These are phyloP conservation scores for Xeromyces bisporus DNA, from an alignment of 495 filamentous ascomycete genomes.

Conservation along the genomic window DNA sequence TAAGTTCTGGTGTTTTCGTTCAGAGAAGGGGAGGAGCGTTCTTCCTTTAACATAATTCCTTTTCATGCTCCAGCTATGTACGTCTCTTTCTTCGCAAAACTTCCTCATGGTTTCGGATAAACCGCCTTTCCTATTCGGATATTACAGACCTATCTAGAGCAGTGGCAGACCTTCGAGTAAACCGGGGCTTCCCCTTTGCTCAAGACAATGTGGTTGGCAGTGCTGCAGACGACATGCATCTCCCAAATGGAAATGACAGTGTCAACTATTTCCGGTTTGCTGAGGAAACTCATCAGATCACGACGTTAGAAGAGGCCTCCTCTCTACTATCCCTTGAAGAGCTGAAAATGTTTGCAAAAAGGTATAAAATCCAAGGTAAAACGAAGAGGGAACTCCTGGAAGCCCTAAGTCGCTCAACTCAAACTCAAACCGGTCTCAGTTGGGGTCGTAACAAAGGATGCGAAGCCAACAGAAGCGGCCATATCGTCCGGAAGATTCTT, in stretches of 20 bases:
- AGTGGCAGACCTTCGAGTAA: constrained; percentile 36
- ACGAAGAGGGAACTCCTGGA: constrained; percentile 69
- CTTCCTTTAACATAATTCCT: no score
- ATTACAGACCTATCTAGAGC: constrained; percentile 55
- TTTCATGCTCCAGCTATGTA: constrained; percentile 48
- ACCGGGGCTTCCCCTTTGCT: constrained; percentile 24
- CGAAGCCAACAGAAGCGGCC: constrained; percentile 34
- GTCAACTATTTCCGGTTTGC: constrained; percentile 53
- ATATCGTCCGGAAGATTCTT: constrained; percentile 63
- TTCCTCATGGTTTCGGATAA: constrained; percentile 80
- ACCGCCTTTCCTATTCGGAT: constrained; percentile 61
- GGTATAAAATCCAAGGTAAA: constrained; percentile 73
- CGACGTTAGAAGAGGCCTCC: constrained; percentile 70
- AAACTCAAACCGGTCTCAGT: constrained; percentile 52
- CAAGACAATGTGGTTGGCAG: constrained; percentile 16
- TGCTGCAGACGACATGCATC: constrained; percentile 24
- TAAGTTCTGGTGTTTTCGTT: constrained; percentile 27
- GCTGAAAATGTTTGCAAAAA: constrained; percentile 68
- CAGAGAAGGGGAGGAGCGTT: no score
- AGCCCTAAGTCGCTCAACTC: constrained; percentile 52
- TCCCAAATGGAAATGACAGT: constrained; percentile 31
- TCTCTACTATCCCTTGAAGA: constrained; percentile 70
- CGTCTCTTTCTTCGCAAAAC: constrained; percentile 89
- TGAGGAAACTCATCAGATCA: constrained; percentile 57
- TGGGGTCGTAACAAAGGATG: constrained; percentile 39